Base-by-base conservation (phyloP, 352 stramenopile genomes). In the Phytophthora niederhauseri region DNA sequence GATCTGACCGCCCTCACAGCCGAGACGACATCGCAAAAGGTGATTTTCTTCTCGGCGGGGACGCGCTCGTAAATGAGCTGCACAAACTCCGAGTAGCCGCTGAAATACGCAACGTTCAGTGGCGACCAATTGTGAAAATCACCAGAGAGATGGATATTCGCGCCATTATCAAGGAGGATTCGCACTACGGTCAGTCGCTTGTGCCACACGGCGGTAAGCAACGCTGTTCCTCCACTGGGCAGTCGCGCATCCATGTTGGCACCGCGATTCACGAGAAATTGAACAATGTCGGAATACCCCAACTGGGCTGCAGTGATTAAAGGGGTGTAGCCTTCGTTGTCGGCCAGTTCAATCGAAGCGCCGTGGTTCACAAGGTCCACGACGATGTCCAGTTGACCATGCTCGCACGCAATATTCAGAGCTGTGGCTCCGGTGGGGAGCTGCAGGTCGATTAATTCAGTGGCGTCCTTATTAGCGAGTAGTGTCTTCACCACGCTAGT, bases 121-220 rank as follows among this genome's bases (percentile, higher is more conserved):
- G 66, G 45, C 5, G 46, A 20, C 66, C 66, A 69, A 22, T 56
- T 61, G 26, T 57, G 60, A 36, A 65, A 73, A 69, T 73, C 66
- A 14, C 66, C 66, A 45, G 20, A 31, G 20, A 73, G 63, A 48
- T 50, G 45, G 22, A 73, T 51, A 51, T 73, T 19, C 11, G 66
- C 59, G 5, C 59, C 66, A 38, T 56, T 68, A 51, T 57, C 45
- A 28, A 70, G 24, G 4, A 70, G 34, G 26, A 64, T 64, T 2
- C 54, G 63, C 45, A 70, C 45, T 14, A 53, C 34, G 2, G 34
- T 31, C 9, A 64, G 26, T 4, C 19, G 55, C 9, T 57, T 65
- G 14, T 34, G n/a, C 48, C 48, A 54, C 22, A 34, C 22, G 20
- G 48, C 48, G 11, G 20, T 54, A 14, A 60, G 20, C 31, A 70